phyloP scores from a whole-genome alignment of 2,329 filamentous ascomycete genomes.

The Triangularia verruculosa region DNA sequence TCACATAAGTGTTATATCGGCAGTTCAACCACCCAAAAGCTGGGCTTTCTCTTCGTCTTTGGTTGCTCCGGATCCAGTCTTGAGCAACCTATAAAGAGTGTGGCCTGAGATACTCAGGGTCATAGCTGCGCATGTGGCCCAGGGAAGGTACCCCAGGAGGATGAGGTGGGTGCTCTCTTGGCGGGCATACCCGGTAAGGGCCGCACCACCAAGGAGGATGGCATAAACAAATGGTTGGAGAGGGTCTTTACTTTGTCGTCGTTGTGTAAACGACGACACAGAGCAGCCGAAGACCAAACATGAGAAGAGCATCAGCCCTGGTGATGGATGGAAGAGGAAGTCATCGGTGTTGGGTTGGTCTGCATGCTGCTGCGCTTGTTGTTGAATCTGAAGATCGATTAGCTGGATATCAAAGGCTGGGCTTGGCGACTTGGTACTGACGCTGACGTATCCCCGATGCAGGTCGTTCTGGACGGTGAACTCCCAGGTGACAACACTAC shows the following conservation, averaged over 20 bases:
- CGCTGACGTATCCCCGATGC: background rate
- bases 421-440: conserved; percentile 12
- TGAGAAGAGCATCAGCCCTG: conserved; percentile 33
- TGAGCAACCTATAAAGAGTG: conserved; percentile 17
- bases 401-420: conserved; percentile 10
- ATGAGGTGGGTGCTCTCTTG: conserved; percentile 32
- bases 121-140: conserved; percentile 38
- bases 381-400: conserved; percentile 4
- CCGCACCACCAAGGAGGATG: conserved; percentile 26
- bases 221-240: conserved; percentile 34
- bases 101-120: conserved; percentile 31
- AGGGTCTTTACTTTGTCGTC: conserved; percentile 32
- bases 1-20: background rate
- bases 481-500: conserved; percentile 24
- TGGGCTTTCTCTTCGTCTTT: conserved; percentile 22
- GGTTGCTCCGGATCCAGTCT: background rate
- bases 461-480: conserved; percentile 23
- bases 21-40: conserved; percentile 14
- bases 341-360: background rate
- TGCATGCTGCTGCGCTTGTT: background rate
- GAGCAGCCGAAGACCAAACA: conserved; percentile 37
- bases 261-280: conserved; percentile 37
- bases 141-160: conserved; percentile 36
- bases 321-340: conserved; percentile 32
- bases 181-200: conserved; percentile 27